Percentiles rank a stretch among this genome's conserved stretches.
Evolutionary conservation across 768 basidiomycete genomes (phyloP).

Genomic region (Boletus subparvulus): DNA sequence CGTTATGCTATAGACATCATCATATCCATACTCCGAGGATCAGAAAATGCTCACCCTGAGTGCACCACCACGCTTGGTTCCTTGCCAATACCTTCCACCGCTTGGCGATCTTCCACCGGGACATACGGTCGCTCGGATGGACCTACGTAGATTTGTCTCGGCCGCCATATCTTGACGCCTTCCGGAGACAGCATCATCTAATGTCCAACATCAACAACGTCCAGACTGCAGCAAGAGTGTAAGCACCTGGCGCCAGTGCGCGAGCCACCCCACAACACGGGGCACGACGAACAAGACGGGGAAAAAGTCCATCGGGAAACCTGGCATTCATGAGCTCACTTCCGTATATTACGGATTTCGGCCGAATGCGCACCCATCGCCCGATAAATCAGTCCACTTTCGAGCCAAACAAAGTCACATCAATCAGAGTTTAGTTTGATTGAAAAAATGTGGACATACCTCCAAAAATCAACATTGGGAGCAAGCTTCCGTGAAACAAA

Average conservation of each 20-base stretch:
- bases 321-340: conserved; percentile 35
- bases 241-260: conserved; percentile 83
- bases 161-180: conserved; percentile 93
- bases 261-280: conserved; percentile 89
- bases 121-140: conserved; percentile 73
- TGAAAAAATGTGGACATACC: conserved; percentile 10
- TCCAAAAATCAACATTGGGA: conserved; percentile 94
- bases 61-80: conserved; percentile 65
- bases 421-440: neutral
- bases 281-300: conserved; percentile 92
- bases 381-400: conserved; percentile 84
- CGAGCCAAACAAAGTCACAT: neutral
- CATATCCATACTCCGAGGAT: neutral
- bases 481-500: conserved; percentile 79
- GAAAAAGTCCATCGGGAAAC: conserved; percentile 93
- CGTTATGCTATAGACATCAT: conserved; percentile 26
- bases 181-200: conserved; percentile 90
- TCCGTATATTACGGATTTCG: neutral
- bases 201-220: conserved; percentile 4
- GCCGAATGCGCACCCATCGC: conserved; percentile 68
- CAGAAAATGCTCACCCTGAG: conserved; percentile 61
- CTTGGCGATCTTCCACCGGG: conserved; percentile 54
- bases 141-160: conserved; percentile 84
- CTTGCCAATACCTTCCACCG: conserved; percentile 53
- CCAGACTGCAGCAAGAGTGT: neutral